Evolutionary conservation across 352 stramenopile genomes (phyloP), one percentile per base, ranked within the genome.

Genomic region (Pythium dissimile): DNA sequence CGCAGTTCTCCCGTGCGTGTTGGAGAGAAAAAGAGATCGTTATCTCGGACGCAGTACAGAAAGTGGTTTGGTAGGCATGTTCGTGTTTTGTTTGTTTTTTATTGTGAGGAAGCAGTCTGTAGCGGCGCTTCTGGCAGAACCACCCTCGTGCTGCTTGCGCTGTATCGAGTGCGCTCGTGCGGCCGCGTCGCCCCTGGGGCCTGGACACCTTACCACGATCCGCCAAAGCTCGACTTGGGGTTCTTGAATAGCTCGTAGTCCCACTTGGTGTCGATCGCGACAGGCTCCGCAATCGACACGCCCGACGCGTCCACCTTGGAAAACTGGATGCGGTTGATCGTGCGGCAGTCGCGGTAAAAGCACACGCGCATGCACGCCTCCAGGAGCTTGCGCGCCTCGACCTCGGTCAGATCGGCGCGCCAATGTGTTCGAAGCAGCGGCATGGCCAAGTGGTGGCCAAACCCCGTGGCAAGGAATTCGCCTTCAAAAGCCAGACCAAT

Each of bases 311-410:
- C 96, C 9, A 97, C 95, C 76, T 98, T 98, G 60, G 95, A 95
- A 66, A 99, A 97, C 69, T 98, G 94, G 54, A 99, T 98, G 51
- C 92, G 86, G 77, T 98, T 98, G 60, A 98, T 97, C 43, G 96
- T 97, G 48, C 97, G 89, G 85, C 96, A 99, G 79, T 99, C 97
- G 64, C 97, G 93, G 84, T 99, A 99, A 73, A 98, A 99, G 55
- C 98, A 94, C 41, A 99, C 91, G 49, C 94, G 87, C 86, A 99
- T 97, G 80, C 95, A 99, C 71, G 98, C 89, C 70, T 99, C 95
- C 42, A 99, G 75, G 51, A 99, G 71, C 53, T 88, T 79, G 27
- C 86, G 77, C 34, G 96, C 97, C 64, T 99, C 96, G 16, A 78
- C 79, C 75, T 99, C 96, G 43, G 84, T 82, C 73, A 99, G 79